phyloP scores from a whole-genome alignment of 805 yeast species.

The Yamadazyma ubonensis region DNA sequence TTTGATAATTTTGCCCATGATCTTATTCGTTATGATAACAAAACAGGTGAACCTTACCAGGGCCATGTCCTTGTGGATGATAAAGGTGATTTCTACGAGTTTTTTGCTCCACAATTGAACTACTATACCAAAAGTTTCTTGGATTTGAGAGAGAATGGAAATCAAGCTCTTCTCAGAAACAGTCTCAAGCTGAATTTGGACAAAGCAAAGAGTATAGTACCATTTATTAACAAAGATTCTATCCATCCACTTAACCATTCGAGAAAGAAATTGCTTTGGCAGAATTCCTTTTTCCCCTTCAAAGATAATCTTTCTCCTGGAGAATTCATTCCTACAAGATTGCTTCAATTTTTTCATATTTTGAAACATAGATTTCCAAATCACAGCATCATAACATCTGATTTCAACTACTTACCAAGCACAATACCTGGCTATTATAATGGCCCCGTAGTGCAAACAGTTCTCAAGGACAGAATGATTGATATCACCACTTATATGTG shows the following conservation, averaged over 20 bases:
- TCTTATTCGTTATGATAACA: conserved; percentile 68
- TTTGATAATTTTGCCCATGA: conserved; percentile 86
- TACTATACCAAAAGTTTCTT: conserved; percentile 55
- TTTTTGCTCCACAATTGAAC: conserved; percentile 62
- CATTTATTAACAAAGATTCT: conserved; percentile 27
- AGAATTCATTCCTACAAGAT: conserved; percentile 80
- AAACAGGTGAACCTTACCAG: conserved; percentile 66
- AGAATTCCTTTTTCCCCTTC: conserved; percentile 60
- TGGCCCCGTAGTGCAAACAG: conserved; percentile 80
- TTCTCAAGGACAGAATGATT: conserved; percentile 63
- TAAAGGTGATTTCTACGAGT: conserved; percentile 73
- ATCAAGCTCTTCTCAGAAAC: conserved; percentile 9
- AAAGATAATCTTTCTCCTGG: conserved; percentile 66
- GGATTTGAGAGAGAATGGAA: conserved; percentile 51
- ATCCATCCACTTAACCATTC: conserved; percentile 65
- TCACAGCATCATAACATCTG: conserved; percentile 72
- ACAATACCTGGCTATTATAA: conserved; percentile 54
- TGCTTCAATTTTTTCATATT: conserved; percentile 61
- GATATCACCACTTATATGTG: conserved; percentile 74
- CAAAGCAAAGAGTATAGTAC: conserved; percentile 27
- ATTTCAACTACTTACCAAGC: conserved; percentile 54
- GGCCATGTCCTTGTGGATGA: conserved; percentile 75
- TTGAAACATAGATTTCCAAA: conserved; percentile 67
- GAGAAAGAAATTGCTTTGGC: conserved; percentile 35
- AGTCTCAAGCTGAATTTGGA: conserved; percentile 21